phyloP scores from a whole-genome alignment of 345 rosid genomes.

The Clarkia xantiana region DNA sequence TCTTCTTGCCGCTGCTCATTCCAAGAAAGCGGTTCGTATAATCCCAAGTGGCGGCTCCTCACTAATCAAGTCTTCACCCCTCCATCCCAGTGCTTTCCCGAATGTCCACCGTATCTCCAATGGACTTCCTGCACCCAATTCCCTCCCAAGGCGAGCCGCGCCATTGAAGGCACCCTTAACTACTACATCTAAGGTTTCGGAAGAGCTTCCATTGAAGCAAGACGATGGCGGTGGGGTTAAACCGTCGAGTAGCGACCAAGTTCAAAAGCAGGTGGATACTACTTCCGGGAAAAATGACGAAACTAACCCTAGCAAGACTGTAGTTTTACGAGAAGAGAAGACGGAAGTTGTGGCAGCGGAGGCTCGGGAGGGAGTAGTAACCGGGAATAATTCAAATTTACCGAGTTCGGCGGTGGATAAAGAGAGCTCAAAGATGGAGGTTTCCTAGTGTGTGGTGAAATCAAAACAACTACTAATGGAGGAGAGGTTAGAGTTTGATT shows the following conservation, averaged over 20 bases:
- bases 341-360: too few species aligned
- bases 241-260: neutral
- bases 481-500: too few species aligned
- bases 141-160: neutral
- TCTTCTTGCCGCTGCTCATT: slow-evolving; percentile 42
- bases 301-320: too few species aligned
- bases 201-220: neutral
- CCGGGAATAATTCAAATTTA: too few species aligned
- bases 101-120: slow-evolving; percentile 6
- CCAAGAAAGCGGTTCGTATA: slow-evolving; percentile 36
- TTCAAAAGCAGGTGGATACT: neutral
- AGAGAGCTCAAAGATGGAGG: too few species aligned
- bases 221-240: neutral
- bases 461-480: too few species aligned
- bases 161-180: neutral
- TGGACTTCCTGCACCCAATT: neutral
- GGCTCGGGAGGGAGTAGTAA: too few species aligned
- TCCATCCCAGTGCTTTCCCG: slow-evolving; percentile 17
- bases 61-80: slow-evolving; percentile 10
- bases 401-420: too few species aligned
- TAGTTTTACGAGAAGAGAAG: too few species aligned
- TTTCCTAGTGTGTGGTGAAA: too few species aligned
- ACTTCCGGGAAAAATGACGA: neutral
- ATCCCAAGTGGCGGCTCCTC: slow-evolving; percentile 26
- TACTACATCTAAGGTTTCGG: neutral